These are phyloP conservation scores for Tulasnella sp. DNA, from an alignment of 768 basidiomycete species.

Conservation along the genomic window DNA sequence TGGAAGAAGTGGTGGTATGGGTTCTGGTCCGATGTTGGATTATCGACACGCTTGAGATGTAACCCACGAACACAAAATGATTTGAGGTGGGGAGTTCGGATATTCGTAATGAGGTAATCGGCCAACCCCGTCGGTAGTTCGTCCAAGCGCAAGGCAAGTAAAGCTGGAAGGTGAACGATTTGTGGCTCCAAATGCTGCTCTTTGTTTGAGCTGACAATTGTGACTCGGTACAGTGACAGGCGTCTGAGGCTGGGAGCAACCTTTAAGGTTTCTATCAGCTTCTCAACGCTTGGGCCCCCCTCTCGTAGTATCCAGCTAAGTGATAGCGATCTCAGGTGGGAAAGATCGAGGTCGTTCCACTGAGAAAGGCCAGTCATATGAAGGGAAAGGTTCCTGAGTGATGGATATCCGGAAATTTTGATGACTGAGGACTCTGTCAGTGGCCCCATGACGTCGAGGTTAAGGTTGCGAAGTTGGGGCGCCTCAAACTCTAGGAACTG, in stretches of 20 bases:
- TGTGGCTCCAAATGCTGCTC: no score
- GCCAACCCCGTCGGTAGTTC: no score
- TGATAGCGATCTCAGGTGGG: neutral
- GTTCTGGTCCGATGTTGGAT: no score
- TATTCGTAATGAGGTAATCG: no score
- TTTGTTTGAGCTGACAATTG: no score
- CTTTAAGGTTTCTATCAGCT: neutral
- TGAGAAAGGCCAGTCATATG: neutral
- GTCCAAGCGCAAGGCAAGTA: no score
- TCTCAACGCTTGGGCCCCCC: neutral
- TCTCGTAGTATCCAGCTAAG: neutral
- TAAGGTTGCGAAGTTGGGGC: neutral
- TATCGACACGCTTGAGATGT: no score
- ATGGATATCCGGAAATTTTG: neutral
- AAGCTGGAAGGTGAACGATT: no score
- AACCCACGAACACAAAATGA: no score
- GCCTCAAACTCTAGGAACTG: neutral
- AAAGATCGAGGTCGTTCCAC: neutral
- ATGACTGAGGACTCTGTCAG: neutral
- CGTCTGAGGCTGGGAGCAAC: neutral
- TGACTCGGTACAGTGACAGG: neutral
- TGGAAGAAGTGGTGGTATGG: no score
- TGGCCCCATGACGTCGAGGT: neutral
- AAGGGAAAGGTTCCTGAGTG: neutral
- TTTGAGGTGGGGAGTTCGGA: no score